These are phyloP conservation scores for Collybia sordida DNA, from an alignment of 768 basidiomycete species.

Conservation along the genomic window DNA sequence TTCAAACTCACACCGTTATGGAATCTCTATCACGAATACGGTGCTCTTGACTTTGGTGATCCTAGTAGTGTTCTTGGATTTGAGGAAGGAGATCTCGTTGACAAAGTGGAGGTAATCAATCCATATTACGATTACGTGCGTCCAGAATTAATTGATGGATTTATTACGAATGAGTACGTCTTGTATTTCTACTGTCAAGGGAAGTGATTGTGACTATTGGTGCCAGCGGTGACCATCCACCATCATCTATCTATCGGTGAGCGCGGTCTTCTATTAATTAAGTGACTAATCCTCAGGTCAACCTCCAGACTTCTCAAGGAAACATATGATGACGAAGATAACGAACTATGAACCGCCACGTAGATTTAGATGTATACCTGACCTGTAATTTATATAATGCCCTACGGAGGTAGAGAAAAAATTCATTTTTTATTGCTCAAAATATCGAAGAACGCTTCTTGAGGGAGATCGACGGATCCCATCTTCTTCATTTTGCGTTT, in stretches of 20 bases:
- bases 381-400: constrained; percentile 19
- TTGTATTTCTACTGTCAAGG: constrained; percentile 8
- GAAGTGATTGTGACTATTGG: constrained; percentile 5
- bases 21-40: constrained; percentile 86
- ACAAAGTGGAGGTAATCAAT: constrained; percentile 90
- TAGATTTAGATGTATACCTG: constrained; percentile 16
- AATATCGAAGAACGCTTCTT: constrained; percentile 94
- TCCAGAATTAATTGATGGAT: constrained; percentile 89
- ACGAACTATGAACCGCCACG: constrained; percentile 55
- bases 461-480: constrained; percentile 87
- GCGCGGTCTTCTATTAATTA: constrained; percentile 14
- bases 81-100: constrained; percentile 75
- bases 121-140: constrained; percentile 97
- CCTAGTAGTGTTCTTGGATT: constrained; percentile 64
- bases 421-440: constrained; percentile 58
- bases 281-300: constrained; percentile 11
- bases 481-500: constrained; percentile 88
- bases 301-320: constrained; percentile 78
- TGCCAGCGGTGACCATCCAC: constrained; percentile 90
- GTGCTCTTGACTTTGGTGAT: constrained; percentile 78
- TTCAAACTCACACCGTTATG: constrained; percentile 94
- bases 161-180: constrained; percentile 95
- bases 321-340: constrained; percentile 94
- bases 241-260: constrained; percentile 87
- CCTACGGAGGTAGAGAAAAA: neutral